Evolutionary conservation across 345 rosid species (phyloP).

Genomic region (Hirschfeldia incana): DNA sequence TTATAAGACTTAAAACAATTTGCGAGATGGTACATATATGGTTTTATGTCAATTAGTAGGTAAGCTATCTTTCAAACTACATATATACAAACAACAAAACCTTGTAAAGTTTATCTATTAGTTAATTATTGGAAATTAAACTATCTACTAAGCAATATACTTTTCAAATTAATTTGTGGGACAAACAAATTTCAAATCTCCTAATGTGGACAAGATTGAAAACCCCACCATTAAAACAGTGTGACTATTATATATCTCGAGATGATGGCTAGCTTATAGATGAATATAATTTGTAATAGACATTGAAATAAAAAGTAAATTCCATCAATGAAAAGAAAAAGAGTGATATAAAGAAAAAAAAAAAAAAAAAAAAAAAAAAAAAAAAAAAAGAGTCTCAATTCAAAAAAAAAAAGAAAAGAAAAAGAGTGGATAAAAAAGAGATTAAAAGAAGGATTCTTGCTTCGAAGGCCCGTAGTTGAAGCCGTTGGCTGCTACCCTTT

Average conservation of each 20-base stretch:
- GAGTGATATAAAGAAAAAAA: too few species aligned
- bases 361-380: too few species aligned
- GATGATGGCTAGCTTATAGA: constrained; percentile 21
- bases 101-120: neutral
- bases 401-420: too few species aligned
- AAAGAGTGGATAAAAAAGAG: constrained; percentile 18
- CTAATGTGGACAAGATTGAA: constrained; percentile 21
- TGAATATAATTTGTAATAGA: neutral
- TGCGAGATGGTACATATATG: neutral
- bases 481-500: constrained; percentile 26
- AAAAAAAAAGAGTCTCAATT: too few species aligned
- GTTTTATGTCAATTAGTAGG: constrained; percentile 31
- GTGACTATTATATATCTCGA: constrained; percentile 9
- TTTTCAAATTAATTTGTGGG: neutral
- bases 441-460: constrained; percentile 41
- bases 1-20: neutral
- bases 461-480: constrained; percentile 40
- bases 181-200: constrained; percentile 18
- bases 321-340: constrained; percentile 28
- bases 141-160: neutral
- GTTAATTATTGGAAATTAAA: neutral
- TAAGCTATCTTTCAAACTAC: constrained; percentile 19
- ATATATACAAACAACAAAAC: constrained; percentile 14
- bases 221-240: constrained; percentile 33
- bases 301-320: constrained; percentile 26